Evolutionary conservation across 768 basidiomycete genomes (phyloP).

Genomic region (Rhizopogon rudus): DNA sequence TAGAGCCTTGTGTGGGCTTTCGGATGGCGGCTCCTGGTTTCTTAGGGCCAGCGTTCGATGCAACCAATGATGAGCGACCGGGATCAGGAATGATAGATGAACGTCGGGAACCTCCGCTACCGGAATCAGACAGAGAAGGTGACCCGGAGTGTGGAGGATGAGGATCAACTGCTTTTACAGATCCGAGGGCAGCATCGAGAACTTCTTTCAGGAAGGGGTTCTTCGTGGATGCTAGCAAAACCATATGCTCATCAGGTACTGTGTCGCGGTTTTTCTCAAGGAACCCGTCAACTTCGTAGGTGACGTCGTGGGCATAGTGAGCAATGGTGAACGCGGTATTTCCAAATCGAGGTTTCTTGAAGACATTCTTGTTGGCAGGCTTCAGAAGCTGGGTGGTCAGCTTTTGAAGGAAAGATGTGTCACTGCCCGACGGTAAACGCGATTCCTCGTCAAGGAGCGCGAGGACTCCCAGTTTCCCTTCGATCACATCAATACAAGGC

Average conservation of each 20-base stretch:
- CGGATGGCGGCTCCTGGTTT: conserved; percentile 65
- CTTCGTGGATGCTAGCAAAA: conserved; percentile 77
- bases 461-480: conserved; percentile 93
- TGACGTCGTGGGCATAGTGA: conserved; percentile 97
- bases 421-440: conserved; percentile 89
- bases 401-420: conserved; percentile 90
- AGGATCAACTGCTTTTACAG: conserved; percentile 54
- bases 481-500: conserved; percentile 97
- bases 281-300: conserved; percentile 97
- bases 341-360: conserved; percentile 99
- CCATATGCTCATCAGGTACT: conserved; percentile 97
- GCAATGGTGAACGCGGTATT: conserved; percentile 97
- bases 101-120: conserved; percentile 72
- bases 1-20: conserved; percentile 97
- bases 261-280: conserved; percentile 99
- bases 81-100: conserved; percentile 87
- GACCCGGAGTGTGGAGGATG: conserved; percentile 60
- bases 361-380: conserved; percentile 80
- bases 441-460: conserved; percentile 97
- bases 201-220: conserved; percentile 95
- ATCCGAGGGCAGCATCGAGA: conserved; percentile 82
- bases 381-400: conserved; percentile 81
- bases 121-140: conserved; percentile 75
- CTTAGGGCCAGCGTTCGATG: conserved; percentile 41
- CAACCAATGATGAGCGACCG: conserved; percentile 69